phyloP scores from a whole-genome alignment of 306 rosid species.

The Glycine latifolia region DNA sequence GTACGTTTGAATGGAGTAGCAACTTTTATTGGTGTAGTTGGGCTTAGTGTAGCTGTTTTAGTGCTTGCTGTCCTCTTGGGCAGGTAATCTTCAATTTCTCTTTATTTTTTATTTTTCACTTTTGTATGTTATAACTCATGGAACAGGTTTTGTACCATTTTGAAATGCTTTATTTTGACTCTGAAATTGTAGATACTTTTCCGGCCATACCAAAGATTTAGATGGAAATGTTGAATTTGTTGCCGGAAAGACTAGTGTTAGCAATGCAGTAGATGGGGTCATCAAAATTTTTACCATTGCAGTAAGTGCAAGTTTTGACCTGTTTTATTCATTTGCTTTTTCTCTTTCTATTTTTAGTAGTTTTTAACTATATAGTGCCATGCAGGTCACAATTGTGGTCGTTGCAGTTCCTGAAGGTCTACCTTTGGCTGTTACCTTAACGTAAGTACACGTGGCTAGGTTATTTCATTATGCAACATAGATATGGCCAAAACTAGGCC shows the following conservation, averaged over 20 bases:
- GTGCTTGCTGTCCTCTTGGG: constrained; percentile 85
- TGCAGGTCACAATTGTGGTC: constrained; percentile 97
- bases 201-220: constrained; percentile 64
- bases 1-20: constrained; percentile 99
- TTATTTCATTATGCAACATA: constrained; percentile 30
- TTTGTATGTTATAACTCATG: constrained; percentile 19
- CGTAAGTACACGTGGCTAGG: constrained; percentile 63
- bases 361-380: constrained; percentile 52
- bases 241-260: constrained; percentile 62
- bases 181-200: constrained; percentile 72
- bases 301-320: constrained; percentile 64
- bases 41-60: constrained; percentile 82
- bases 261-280: constrained; percentile 67
- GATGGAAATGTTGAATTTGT: constrained; percentile 60
- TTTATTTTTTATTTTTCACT: neutral
- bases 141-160: constrained; percentile 21
- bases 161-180: constrained; percentile 43
- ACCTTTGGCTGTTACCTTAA: constrained; percentile 96
- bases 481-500: constrained; percentile 24
- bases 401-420: constrained; percentile 99
- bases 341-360: neutral
- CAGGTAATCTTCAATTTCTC: constrained; percentile 62
- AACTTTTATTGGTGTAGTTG: constrained; percentile 93
- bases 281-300: constrained; percentile 91
- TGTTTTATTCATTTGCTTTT: neutral